Conservation (phyloP, 164 flowering plant species). For the Tinospora cordifolia region DNA sequence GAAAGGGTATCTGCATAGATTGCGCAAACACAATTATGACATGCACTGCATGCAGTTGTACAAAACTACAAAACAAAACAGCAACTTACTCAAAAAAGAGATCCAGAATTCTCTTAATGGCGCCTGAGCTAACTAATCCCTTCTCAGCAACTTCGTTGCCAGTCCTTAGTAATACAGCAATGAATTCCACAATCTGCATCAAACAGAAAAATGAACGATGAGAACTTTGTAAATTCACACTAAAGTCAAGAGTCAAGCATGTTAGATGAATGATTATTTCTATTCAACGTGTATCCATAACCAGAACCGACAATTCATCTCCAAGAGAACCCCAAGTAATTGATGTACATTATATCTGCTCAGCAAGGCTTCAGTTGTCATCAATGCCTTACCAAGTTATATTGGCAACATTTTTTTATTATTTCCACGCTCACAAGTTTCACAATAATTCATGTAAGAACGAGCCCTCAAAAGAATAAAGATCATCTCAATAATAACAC, state of each 20-base stretch:
- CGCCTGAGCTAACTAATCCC: constrained; percentile 67
- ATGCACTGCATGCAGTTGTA: background rate
- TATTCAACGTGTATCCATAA: too few species aligned
- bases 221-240: background rate
- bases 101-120: constrained; percentile 56
- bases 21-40: constrained; percentile 3
- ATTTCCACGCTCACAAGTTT: background rate
- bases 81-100: constrained; percentile 77
- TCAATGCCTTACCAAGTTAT: background rate
- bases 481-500: background rate
- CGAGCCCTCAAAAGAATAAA: background rate
- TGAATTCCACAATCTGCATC: constrained; percentile 75
- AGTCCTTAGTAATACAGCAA: constrained; percentile 58
- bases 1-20: constrained; percentile 74
- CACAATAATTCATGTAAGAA: background rate
- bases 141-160: constrained; percentile 71
- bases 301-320: too few species aligned
- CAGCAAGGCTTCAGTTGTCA: too few species aligned
- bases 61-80: background rate
- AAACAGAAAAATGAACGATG: background rate
- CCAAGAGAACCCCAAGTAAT: too few species aligned
- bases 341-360: too few species aligned
- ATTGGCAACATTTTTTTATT: background rate
- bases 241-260: background rate
- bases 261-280: too few species aligned